phyloP scores from a whole-genome alignment of 176 grass and related monocot genomes.

The Areca catechu region DNA sequence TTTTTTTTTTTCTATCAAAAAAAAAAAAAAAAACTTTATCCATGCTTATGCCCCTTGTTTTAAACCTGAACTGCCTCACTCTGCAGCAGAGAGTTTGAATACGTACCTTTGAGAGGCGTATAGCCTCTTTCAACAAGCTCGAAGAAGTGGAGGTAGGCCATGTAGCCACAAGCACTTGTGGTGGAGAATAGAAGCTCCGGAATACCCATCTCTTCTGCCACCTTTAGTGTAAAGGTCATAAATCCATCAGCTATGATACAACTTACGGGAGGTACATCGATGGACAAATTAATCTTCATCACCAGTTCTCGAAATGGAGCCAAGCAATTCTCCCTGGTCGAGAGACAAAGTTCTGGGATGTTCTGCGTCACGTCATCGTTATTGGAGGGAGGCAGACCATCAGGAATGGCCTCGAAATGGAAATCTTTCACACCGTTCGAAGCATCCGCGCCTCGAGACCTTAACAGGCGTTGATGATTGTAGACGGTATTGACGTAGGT shows the following conservation, averaged over 20 bases:
- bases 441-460: constrained; percentile 19
- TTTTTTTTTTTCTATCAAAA: too few relatives aligned
- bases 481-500: constrained; percentile 71
- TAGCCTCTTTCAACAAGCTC: constrained; percentile 44
- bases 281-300: constrained; percentile 21
- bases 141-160: constrained; percentile 42
- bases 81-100: too few relatives aligned
- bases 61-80: too few relatives aligned
- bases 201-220: constrained; percentile 41
- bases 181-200: constrained; percentile 65
- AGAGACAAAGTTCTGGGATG: constrained; percentile 53
- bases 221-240: constrained; percentile 60
- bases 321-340: constrained; percentile 28
- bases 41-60: too few relatives aligned
- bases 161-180: constrained; percentile 53
- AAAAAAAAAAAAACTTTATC: too few relatives aligned
- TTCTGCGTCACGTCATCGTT: constrained; percentile 63
- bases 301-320: constrained; percentile 47
- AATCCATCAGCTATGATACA: constrained; percentile 69
- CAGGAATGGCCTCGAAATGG: constrained; percentile 39
- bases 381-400: constrained; percentile 40
- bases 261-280: constrained; percentile 18
- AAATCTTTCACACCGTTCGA: constrained; percentile 37
- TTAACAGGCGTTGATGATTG: constrained; percentile 54
- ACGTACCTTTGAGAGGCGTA: constrained; percentile 46